Conservation (phyloP, 2,329 filamentous ascomycete species). For the Hypoxylon rubiginosum region DNA sequence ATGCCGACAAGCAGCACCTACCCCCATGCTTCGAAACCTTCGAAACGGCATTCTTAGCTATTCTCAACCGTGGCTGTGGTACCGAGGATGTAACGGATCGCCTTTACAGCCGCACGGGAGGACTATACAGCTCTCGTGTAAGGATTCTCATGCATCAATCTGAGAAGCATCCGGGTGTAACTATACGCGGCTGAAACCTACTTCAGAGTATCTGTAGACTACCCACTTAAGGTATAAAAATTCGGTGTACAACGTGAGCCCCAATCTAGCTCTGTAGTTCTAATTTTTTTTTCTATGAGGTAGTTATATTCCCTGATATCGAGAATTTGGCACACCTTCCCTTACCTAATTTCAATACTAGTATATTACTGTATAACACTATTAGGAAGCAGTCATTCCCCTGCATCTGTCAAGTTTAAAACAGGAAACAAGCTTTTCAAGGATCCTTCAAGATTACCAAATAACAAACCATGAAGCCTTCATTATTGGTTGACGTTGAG, state of each 20-base stretch:
- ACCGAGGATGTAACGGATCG: slow-evolving; percentile 5
- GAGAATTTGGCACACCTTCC: background rate
- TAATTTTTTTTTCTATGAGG: background rate
- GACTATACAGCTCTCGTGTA: background rate
- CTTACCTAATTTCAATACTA: background rate
- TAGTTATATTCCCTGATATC: background rate
- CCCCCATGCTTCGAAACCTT: background rate
- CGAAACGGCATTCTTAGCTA: background rate
- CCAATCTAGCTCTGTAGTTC: background rate
- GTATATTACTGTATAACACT: background rate
- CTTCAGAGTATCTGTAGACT: background rate
- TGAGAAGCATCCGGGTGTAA: background rate
- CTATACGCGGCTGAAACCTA: background rate
- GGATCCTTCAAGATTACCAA: background rate
- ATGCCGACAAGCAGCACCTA: background rate
- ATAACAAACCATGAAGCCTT: background rate
- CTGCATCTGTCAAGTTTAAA: background rate
- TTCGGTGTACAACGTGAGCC: background rate
- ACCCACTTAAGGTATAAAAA: background rate
- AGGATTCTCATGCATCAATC: background rate
- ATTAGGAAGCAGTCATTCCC: background rate
- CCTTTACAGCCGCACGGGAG: background rate
- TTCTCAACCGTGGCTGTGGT: slow-evolving; percentile 1
- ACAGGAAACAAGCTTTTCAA: background rate
- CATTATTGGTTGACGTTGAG: background rate